Base-by-base conservation (phyloP, 2,329 filamentous ascomycete genomes). In the Colletotrichum sp. region DNA sequence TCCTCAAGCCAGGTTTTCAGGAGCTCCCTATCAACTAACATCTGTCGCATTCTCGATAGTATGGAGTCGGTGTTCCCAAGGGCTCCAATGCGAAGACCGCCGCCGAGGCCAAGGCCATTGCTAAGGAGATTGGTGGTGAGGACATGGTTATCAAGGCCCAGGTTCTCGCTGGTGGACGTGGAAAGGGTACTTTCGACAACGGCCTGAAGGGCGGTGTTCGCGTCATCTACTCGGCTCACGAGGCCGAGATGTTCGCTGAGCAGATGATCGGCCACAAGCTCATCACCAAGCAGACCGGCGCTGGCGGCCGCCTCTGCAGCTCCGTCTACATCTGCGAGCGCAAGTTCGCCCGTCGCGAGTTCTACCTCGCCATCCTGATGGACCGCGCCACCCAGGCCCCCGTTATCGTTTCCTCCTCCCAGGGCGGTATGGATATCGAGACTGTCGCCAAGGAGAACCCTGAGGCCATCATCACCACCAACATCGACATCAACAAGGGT, bases 231-330 rank as follows among this genome's bases (percentile, higher is more conserved):
- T 98, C 96, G 90, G 95, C 97, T 76, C 96, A 96, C 82, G 92
- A 94, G 91, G 97, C 97, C 84, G 94, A 95, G 91, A 98, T 98
- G 93, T 98, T 99, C 85, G 96, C 97, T 81, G 92, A 96, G 81
- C 96, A 99, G 90, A 99, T 99, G 97, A 98, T 99, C 87, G 97
- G 97, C 84, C 96, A 99, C 90, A 98, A 98, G 89, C 95, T 99
- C 87, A 92, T 99, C 88, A 99, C 97, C 87, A 99, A 99, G 93
- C 97, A 99, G 91, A 99, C 97, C 75, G 97, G 97, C 85, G 95
- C 96, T 81, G 92, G 88, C 81, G 97, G 97, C 84, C 95, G 97
- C 86, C 92, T 98, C 85, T 99, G 97, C 92, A 98, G 95, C 88
- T 92, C 96, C 78, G 97, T 99, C 85, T 98, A 98, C 91, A 98